Base-by-base conservation (phyloP, 2,329 filamentous ascomycete genomes). In the Aspergillus oerlinghausenensis region DNA sequence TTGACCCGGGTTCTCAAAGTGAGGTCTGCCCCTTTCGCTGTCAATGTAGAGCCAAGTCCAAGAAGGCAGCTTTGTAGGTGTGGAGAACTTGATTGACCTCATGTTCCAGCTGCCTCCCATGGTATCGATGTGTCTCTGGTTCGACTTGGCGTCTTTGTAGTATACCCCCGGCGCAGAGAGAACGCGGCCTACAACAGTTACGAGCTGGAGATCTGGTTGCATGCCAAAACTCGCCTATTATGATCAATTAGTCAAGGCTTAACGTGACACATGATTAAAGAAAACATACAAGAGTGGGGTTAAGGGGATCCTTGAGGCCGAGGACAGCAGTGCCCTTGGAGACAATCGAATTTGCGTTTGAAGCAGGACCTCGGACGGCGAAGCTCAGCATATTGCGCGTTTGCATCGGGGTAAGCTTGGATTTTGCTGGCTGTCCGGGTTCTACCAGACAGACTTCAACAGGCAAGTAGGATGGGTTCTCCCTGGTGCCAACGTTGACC, bases 101-200 rank as follows among this genome's bases (percentile, higher is more conserved):
- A 93, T 82, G 64, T 92, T 91, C 90, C 89, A 94, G 1, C 80
- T 79, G 0, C 87, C 89, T n/a, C 75, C 73, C 1, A 55, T 60
- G 0, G 65, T 55, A 4, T 50, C 43, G 32, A 71, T 60, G 14
- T 17, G 25, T 47, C 64, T 60, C 38, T 65, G 61, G 3, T 54
- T 53, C n/a, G 40, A 49, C 14, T 64, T 64, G 3, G 51, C 54
- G 19, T 65, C 65, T 26, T 57, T 65, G 66, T 96, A 96, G 1
- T 75, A 69, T 28, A 96, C 74, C 0, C 61, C 65, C 0, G 91
- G 91, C 0, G 83, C 67, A 0, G 65, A 45, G 0, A 96, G 79
- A 43, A 93, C 82, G 5, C 92, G 85, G 1, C 84, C 92, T 0
- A 79, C 78, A 0, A 96, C 88, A 0, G 88, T 88, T 35, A 96